phyloP scores from a whole-genome alignment of 495 filamentous ascomycete species.

The Penicillium paxilli region DNA sequence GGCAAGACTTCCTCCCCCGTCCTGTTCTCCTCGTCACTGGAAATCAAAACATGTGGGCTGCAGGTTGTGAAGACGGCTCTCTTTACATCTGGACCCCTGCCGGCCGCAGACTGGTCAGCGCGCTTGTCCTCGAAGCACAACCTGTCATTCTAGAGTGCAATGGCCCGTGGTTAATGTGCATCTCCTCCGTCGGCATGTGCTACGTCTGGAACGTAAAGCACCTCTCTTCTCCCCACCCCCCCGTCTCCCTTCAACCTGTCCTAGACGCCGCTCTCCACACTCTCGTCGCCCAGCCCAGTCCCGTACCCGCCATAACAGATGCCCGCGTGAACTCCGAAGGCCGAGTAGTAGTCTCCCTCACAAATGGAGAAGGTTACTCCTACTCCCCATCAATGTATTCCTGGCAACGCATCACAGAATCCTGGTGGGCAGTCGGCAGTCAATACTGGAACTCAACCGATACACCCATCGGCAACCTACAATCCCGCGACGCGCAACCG shows the following conservation, averaged over 20 bases:
- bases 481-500: slow-evolving; percentile 60
- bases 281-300: slow-evolving; percentile 65
- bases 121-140: slow-evolving; percentile 85
- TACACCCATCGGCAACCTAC: slow-evolving; percentile 73
- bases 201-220: slow-evolving; percentile 92
- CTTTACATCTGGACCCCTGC: slow-evolving; percentile 92
- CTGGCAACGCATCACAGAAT: slow-evolving; percentile 94
- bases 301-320: slow-evolving; percentile 79
- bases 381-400: slow-evolving; percentile 79
- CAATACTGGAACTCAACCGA: slow-evolving; percentile 99
- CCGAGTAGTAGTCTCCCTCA: slow-evolving; percentile 77
- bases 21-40: slow-evolving; percentile 84
- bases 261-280: slow-evolving; percentile 81
- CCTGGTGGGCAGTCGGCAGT: slow-evolving; percentile 97
- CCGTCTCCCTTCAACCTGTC: slow-evolving; percentile 85
- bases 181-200: slow-evolving; percentile 84
- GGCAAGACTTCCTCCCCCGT: slow-evolving; percentile 90
- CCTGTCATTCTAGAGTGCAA: slow-evolving; percentile 90
- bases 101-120: slow-evolving; percentile 81
- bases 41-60: slow-evolving; percentile 87
- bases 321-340: slow-evolving; percentile 88
- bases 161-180: slow-evolving; percentile 83
- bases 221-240: slow-evolving; percentile 82
- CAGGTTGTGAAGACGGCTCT: slow-evolving; percentile 90
- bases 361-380: slow-evolving; percentile 88